Evolutionary conservation across 345 rosid genomes (phyloP).

Genomic region (Psidium friedrichsthalianum): DNA sequence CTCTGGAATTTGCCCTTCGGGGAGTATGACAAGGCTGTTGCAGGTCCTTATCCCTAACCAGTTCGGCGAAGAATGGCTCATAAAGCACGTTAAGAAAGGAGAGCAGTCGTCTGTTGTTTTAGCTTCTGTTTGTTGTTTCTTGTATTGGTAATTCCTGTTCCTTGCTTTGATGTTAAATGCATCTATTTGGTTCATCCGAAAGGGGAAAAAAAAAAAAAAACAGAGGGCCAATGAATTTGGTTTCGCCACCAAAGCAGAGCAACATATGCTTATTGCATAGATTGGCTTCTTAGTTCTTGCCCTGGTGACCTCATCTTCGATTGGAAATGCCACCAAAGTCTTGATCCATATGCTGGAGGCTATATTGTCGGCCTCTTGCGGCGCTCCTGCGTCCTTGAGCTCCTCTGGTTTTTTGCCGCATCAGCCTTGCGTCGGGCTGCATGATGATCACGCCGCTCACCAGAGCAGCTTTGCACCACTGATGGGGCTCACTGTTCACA

Average conservation of each 20-base stretch:
- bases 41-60: background rate
- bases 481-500: background rate
- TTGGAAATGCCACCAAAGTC: background rate
- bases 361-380: background rate
- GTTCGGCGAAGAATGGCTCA: background rate
- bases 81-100: background rate
- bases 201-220: background rate
- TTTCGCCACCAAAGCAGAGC: background rate
- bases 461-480: background rate
- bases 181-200: background rate
- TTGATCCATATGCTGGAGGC: background rate
- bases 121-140: background rate
- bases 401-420: background rate
- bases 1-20: background rate
- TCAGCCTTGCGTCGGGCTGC: background rate
- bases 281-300: background rate
- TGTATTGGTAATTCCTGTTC: background rate
- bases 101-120: background rate
- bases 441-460: background rate
- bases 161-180: background rate
- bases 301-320: background rate
- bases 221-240: background rate
- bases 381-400: background rate
- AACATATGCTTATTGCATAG: background rate
- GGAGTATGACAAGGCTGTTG: background rate